Evolutionary conservation across 345 rosid genomes (phyloP), one percentile per base, ranked within the genome.

Genomic region (Pugionium cornutum): DNA sequence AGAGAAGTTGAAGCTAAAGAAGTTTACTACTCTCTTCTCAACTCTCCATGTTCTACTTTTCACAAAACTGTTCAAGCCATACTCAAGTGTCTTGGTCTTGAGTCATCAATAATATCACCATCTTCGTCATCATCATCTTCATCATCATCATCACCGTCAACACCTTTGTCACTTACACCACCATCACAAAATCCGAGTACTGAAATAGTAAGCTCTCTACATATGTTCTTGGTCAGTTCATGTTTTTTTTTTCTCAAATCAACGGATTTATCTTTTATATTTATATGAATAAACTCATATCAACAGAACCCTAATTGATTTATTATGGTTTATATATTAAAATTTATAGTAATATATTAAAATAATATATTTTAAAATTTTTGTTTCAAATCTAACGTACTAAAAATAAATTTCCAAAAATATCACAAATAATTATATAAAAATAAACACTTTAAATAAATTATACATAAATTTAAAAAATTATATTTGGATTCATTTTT

Each of bases 31-130:
- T 42, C 70, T 64, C 53, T 72, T 64, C 30, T 72, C 54, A 72
- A 72, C 76, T 56, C 53, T 58, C 76, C 76, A 57, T 72, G 66
- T 65, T 49, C 61, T 50, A 41, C 45, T 27, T 72, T 66, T 58
- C 41, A 65, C 49, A 51, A 58, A 65, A n/a, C 45, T 35, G 71
- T 58, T 64, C 61, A 72, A 72, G 40, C 66, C 54, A 50, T 72
- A 50, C 29, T 72, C 59, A 65, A 45, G 53, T 72, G 70, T 58
- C 40, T 72, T 50, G 65, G 76, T 58, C 40, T 65, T 58, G 66
- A 65, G 6, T 56, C 69, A 48, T 40, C 69, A 31, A 30, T 64
- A 54, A 1, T 8, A 58, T 11, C 73, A 50, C n/a, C 73, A 39
- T 2, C 64, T 1, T 57, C 73, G 4, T 58, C 73, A 47, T 56